Conservation (phyloP, 768 basidiomycete species). For the Aureoboletus auriporus region DNA sequence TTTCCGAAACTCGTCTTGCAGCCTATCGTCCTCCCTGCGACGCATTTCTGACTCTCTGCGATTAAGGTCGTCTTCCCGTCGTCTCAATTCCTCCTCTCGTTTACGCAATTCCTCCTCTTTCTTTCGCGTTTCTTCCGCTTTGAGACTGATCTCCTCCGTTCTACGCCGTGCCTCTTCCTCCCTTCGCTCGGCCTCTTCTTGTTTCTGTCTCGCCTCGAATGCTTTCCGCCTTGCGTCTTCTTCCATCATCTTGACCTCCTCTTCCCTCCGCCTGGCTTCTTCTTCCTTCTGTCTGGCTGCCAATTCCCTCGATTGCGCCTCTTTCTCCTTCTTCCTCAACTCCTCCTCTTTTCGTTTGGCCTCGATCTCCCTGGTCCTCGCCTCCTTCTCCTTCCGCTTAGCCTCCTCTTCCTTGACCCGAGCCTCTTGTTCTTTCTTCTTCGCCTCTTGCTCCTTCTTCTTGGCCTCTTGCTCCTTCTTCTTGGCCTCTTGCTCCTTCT, state of each 20-base stretch:
- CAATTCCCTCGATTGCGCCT: slow-evolving; percentile 26
- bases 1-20: slow-evolving; percentile 27
- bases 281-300: slow-evolving; percentile 29
- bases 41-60: slow-evolving; percentile 30
- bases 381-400: slow-evolving; percentile 28
- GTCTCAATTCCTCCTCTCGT: slow-evolving; percentile 27
- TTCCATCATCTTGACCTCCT: slow-evolving; percentile 24
- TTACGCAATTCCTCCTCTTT: slow-evolving; percentile 24
- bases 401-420: slow-evolving; percentile 22
- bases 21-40: slow-evolving; percentile 25
- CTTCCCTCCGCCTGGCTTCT: slow-evolving; percentile 20
- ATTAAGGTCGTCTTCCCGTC: slow-evolving; percentile 31
- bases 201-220: slow-evolving; percentile 29
- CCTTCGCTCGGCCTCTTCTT: slow-evolving; percentile 24
- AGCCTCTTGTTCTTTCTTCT: slow-evolving; percentile 18
- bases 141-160: slow-evolving; percentile 23
- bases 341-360: slow-evolving; percentile 21
- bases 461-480: slow-evolving; percentile 24
- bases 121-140: slow-evolving; percentile 19
- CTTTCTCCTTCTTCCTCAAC: slow-evolving; percentile 20
- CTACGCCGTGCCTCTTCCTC: slow-evolving; percentile 29
- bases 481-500: slow-evolving; percentile 16
- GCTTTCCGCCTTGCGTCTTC: slow-evolving; percentile 26
- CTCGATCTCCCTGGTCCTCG: slow-evolving; percentile 15
- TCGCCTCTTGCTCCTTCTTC: slow-evolving; percentile 18